These are phyloP conservation scores for Berkeleyomyces rouxiae DNA, from an alignment of 2,329 filamentous ascomycete genomes.

Conservation along the genomic window DNA sequence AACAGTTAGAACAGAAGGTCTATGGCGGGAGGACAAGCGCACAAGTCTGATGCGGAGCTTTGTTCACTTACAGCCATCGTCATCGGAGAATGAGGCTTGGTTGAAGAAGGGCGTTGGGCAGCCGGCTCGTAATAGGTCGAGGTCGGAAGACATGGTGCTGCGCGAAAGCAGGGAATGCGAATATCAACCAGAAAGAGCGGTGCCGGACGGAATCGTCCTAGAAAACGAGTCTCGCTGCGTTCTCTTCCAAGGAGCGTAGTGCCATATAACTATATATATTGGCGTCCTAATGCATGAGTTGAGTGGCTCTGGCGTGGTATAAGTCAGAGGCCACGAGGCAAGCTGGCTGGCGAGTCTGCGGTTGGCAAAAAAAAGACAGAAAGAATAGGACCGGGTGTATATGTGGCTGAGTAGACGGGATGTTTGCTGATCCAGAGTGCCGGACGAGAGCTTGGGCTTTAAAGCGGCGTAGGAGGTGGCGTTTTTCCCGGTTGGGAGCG, in stretches of 20 bases:
- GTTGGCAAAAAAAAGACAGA: not conserved
- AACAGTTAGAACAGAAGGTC: not conserved
- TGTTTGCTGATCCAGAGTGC: not conserved
- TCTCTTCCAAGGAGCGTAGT: not conserved
- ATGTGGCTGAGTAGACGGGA: not conserved
- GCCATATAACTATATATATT: not conserved
- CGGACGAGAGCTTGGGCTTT: not conserved
- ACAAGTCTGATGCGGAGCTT: not conserved
- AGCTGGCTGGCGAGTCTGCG: not conserved
- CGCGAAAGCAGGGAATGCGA: not conserved
- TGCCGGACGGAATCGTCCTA: not conserved
- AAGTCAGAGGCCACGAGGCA: not conserved
- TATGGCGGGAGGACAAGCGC: not conserved
- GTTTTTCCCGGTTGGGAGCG: not conserved
- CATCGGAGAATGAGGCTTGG: conserved; percentile 6
- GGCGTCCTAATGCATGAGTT: not conserved
- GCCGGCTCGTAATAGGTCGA: conserved; percentile 10
- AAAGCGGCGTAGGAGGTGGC: not conserved
- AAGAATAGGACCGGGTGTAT: not conserved
- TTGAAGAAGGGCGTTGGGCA: conserved; percentile 14
- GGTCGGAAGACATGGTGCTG: conserved; percentile 4
- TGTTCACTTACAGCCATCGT: conserved; percentile 14
- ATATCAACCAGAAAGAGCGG: not conserved
- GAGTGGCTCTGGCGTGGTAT: not conserved
- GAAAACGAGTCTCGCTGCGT: not conserved